Evolutionary conservation across 2,329 filamentous ascomycete genomes (phyloP).

Genomic region (Pseudogymnoascus sp.): DNA sequence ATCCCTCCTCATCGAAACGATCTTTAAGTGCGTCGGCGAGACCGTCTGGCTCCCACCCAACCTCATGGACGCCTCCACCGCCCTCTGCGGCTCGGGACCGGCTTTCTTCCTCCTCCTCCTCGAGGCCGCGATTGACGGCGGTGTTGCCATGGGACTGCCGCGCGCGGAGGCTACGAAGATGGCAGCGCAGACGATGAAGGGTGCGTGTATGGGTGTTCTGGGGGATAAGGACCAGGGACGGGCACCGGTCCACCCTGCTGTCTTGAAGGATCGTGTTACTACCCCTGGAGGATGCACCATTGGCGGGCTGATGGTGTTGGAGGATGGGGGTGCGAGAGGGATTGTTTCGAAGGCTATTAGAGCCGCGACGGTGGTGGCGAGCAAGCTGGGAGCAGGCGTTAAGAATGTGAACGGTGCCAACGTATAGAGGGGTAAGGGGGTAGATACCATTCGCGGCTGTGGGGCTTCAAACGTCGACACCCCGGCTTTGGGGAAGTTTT

Average conservation of each 20-base stretch:
- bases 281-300: conserved; percentile 75
- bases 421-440: neutral
- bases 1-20: conserved; percentile 59
- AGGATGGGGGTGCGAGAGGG: conserved; percentile 64
- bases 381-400: conserved; percentile 51
- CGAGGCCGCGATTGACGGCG: conserved; percentile 69
- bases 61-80: conserved; percentile 66
- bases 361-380: conserved; percentile 63
- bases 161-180: conserved; percentile 65
- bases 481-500: neutral
- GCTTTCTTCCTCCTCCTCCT: conserved; percentile 70
- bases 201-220: conserved; percentile 61
- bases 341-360: conserved; percentile 60
- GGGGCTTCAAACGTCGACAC: neutral
- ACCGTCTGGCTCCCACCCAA: conserved; percentile 59
- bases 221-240: conserved; percentile 37
- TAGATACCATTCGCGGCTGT: neutral
- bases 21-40: conserved; percentile 67
- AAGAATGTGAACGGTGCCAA: conserved; percentile 6
- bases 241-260: conserved; percentile 57
- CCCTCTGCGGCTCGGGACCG: conserved; percentile 66
- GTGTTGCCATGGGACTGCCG: conserved; percentile 70
- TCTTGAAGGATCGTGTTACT: conserved; percentile 67
- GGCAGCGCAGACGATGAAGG: conserved; percentile 73
- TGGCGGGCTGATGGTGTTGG: conserved; percentile 62